Conservation (phyloP, 257 asterid genomes). For the Petunia secreta region DNA sequence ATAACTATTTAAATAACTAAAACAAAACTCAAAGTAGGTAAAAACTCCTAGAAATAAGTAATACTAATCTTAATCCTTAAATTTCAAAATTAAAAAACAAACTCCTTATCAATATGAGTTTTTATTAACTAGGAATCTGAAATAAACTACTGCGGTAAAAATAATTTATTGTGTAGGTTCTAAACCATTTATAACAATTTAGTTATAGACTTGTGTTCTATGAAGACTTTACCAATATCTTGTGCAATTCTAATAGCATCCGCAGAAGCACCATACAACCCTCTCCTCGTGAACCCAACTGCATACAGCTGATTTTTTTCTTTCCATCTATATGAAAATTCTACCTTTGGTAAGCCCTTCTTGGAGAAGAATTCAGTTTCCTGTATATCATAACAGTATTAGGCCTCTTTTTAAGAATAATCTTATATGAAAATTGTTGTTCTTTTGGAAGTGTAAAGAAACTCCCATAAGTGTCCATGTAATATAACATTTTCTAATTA, state of each 20-base stretch:
- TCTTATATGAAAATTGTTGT: neutral
- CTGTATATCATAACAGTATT: constrained; percentile 38
- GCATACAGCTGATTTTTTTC: constrained; percentile 74
- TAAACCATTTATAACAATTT: no score
- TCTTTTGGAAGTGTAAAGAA: no score
- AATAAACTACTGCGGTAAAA: no score
- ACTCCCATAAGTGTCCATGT: no score
- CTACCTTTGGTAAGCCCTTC: constrained; percentile 63
- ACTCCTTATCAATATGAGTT: no score
- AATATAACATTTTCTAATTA: constrained; percentile 34
- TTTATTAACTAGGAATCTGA: no score
- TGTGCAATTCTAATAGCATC: constrained; percentile 71
- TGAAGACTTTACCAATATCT: constrained; percentile 72
- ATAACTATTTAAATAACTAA: no score
- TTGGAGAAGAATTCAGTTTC: constrained; percentile 68
- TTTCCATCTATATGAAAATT: constrained; percentile 76
- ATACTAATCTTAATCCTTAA: no score
- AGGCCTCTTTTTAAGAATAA: constrained; percentile 22
- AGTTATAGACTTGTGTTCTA: constrained; percentile 34
- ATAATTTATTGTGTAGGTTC: no score
- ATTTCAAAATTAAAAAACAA: no score
- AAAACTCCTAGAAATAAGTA: no score
- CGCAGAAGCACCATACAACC: constrained; percentile 79
- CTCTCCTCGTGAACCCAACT: constrained; percentile 84
- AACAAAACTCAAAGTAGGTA: no score